Percentiles rank a stretch among this genome's conserved stretches.
phyloP scores from a whole-genome alignment of 176 grass and related monocot genomes.

The Dactylis glomerata region DNA sequence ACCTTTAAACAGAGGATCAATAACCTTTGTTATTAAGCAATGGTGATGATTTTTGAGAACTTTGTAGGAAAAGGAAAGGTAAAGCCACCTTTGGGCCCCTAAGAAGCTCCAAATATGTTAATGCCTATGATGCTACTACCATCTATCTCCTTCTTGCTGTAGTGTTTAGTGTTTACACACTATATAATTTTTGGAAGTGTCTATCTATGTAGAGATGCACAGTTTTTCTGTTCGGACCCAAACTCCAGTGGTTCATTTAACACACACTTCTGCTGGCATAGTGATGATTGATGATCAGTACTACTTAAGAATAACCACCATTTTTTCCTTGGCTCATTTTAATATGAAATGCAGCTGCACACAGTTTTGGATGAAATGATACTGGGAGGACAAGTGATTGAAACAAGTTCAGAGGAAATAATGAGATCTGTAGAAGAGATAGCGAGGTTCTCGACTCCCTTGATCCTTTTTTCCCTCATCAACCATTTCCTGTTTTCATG shows the following conservation, averaged over 20 bases:
- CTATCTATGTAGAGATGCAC: not conserved
- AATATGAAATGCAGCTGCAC: constrained; percentile 67
- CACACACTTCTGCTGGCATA: not conserved
- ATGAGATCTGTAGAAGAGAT: constrained; percentile 78
- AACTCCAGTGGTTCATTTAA: not conserved
- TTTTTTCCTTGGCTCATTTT: constrained; percentile 10
- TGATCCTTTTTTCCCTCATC: not conserved
- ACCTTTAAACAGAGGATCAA: not conserved
- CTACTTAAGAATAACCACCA: not conserved
- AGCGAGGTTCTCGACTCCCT: constrained; percentile 41
- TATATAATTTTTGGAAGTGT: not conserved
- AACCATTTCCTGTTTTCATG: not conserved
- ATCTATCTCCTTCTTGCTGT: not conserved
- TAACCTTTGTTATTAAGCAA: not conserved
- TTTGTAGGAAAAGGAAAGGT: not conserved
- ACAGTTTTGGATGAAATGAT: constrained; percentile 96
- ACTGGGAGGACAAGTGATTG: constrained; percentile 79
- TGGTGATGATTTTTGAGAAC: not conserved
- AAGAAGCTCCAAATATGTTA: not conserved
- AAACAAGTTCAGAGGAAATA: constrained; percentile 84
- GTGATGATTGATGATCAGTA: not conserved
- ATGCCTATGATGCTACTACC: not conserved
- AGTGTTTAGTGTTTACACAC: not conserved
- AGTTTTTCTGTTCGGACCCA: not conserved
- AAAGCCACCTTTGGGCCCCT: not conserved